Conservation (phyloP, 805 yeast species). For the Tetrapisispora phaffii region DNA sequence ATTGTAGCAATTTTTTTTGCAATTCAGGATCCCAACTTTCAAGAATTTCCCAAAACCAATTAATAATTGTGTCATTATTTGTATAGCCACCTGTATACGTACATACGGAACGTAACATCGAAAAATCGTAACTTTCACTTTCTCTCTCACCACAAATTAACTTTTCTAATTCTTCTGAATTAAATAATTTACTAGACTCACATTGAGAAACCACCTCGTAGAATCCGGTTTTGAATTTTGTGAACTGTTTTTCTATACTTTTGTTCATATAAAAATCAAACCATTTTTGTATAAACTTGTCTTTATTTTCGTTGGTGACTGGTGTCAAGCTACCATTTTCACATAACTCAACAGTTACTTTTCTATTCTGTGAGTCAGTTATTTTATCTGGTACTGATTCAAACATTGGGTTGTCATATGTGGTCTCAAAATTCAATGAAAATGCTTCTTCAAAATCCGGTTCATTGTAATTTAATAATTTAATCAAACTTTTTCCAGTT, state of each 20-base stretch:
- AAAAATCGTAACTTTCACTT: conserved; percentile 42
- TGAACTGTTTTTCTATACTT: conserved; percentile 43
- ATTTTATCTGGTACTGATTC: neutral
- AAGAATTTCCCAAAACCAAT: conserved; percentile 81
- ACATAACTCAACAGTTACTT: conserved; percentile 41
- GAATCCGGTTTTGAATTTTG: conserved; percentile 62
- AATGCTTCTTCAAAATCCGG: conserved; percentile 39
- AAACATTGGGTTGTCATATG: conserved; percentile 33
- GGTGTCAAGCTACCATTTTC: conserved; percentile 43
- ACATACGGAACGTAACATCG: conserved; percentile 59
- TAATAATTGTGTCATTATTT: conserved; percentile 33
- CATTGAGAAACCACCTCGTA: conserved; percentile 61
- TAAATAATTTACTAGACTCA: conserved; percentile 67
- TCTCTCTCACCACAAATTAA: conserved; percentile 71
- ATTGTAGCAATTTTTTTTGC: conserved; percentile 58
- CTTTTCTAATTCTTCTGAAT: conserved; percentile 72
- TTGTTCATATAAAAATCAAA: conserved; percentile 50
- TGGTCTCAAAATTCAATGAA: conserved; percentile 54
- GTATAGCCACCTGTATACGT: conserved; percentile 58
- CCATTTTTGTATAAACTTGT: conserved; percentile 53
- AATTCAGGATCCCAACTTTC: conserved; percentile 32
- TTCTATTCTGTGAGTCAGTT: neutral
- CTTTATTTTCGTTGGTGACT: conserved; percentile 53
- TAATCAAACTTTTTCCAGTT: conserved; percentile 42
- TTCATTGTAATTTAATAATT: conserved; percentile 36